These are phyloP conservation scores for Prunus mongolica DNA, from an alignment of 306 rosid species.

Conservation along the genomic window DNA sequence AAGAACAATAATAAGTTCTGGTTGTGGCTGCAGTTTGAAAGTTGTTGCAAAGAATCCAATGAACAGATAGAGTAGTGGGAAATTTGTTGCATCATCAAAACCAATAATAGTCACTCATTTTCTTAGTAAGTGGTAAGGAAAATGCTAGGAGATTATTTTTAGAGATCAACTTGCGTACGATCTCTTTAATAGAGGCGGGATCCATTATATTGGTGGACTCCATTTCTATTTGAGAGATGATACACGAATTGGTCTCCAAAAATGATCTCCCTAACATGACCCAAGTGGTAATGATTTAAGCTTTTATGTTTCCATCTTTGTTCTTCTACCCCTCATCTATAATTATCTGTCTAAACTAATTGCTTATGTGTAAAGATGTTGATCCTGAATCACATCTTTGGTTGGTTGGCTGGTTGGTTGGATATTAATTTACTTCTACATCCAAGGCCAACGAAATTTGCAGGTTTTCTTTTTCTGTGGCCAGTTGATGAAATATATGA, in stretches of 20 bases:
- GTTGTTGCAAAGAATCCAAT: slow-evolving; percentile 4
- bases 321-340: not conserved
- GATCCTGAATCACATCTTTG: not conserved
- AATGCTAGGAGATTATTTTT: no score
- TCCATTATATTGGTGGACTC: no score
- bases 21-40: slow-evolving; percentile 3
- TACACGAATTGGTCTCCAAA: no score
- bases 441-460: not conserved
- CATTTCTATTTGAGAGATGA: no score
- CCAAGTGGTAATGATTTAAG: not conserved
- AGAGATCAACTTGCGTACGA: no score
- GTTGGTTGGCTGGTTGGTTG: not conserved
- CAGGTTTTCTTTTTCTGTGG: not conserved
- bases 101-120: no score
- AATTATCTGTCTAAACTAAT: not conserved
- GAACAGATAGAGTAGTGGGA: not conserved
- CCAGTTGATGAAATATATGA: not conserved
- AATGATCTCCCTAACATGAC: no score
- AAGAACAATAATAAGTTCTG: not conserved
- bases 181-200: no score
- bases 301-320: not conserved
- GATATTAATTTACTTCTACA: not conserved
- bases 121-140: not conserved
- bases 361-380: not conserved
- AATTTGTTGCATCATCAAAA: not conserved